These are phyloP conservation scores for Cardamine resedifolia DNA, from an alignment of 345 rosid species.

Conservation along the genomic window DNA sequence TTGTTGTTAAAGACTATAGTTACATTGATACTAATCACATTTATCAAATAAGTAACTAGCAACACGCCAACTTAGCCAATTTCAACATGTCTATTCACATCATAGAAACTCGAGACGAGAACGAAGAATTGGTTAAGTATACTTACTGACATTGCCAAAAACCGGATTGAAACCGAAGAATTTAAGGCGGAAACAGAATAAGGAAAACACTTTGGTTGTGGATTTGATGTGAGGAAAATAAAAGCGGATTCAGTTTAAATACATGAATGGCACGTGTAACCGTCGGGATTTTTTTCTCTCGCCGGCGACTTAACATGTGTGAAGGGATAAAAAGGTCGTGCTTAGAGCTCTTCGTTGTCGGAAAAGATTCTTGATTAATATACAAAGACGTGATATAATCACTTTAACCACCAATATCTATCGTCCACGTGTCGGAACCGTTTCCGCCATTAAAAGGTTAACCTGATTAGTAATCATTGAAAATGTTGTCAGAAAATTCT, in stretches of 20 bases:
- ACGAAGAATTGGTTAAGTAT: not conserved
- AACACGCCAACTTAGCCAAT: not conserved
- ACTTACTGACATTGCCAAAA: slow-evolving; percentile 16
- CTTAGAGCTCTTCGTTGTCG: slow-evolving; percentile 21
- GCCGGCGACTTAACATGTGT: slow-evolving; percentile 14
- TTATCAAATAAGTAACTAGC: no score
- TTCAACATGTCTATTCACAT: not conserved
- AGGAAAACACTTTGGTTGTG: not conserved
- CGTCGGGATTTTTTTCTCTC: not conserved
- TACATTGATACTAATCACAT: not conserved
- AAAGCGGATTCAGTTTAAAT: not conserved
- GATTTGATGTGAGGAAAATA: not conserved
- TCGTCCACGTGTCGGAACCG: not conserved
- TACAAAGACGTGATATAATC: slow-evolving; percentile 28
- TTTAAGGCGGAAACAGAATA: not conserved
- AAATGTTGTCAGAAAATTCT: not conserved
- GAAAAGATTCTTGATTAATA: not conserved
- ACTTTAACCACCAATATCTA: not conserved
- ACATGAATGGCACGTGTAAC: not conserved
- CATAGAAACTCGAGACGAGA: not conserved
- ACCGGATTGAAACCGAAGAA: not conserved
- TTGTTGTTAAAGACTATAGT: no score
- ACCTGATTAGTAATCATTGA: not conserved
- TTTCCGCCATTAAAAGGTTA: not conserved
- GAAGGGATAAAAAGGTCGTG: slow-evolving; percentile 19